Evolutionary conservation across 2,329 filamentous ascomycete genomes (phyloP).

Genomic region (Hirsutella rhossiliensis): DNA sequence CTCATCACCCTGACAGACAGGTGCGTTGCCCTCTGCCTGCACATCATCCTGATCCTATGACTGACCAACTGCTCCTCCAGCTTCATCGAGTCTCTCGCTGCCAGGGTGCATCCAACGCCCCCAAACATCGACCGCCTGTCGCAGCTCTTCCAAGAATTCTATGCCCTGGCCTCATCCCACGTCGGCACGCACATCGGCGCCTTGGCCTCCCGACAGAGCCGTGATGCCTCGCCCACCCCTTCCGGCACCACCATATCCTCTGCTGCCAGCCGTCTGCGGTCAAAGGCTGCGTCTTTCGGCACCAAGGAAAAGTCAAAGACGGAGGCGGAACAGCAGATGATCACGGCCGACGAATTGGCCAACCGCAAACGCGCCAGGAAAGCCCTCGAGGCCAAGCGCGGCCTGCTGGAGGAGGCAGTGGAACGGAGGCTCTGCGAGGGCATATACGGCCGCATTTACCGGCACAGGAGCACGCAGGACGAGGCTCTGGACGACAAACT

Average conservation of each 20-base stretch:
- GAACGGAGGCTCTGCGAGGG: slow-evolving; percentile 77
- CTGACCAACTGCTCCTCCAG: slow-evolving; percentile 27
- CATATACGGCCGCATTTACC: slow-evolving; percentile 80
- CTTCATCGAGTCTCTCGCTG: slow-evolving; percentile 81
- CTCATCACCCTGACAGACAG: slow-evolving; percentile 81
- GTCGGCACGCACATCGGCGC: slow-evolving; percentile 80
- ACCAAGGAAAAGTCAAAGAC: slow-evolving; percentile 37
- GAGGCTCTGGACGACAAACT: slow-evolving; percentile 92
- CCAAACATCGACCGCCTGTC: slow-evolving; percentile 74
- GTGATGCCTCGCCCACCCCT: slow-evolving; percentile 47
- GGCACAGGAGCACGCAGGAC: slow-evolving; percentile 83
- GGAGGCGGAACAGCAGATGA: slow-evolving; percentile 64
- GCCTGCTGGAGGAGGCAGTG: slow-evolving; percentile 77
- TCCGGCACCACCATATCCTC: slow-evolving; percentile 43
- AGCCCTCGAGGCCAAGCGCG: slow-evolving; percentile 64
- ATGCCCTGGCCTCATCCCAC: slow-evolving; percentile 65
- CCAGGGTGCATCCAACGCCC: slow-evolving; percentile 75
- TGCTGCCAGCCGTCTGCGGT: slow-evolving; percentile 42
- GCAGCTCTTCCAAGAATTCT: slow-evolving; percentile 90
- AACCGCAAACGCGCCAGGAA: slow-evolving; percentile 68
- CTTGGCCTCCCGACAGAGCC: slow-evolving; percentile 61
- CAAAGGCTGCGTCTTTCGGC: slow-evolving; percentile 41
- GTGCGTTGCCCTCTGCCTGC: slow-evolving; percentile 28
- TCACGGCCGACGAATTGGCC: slow-evolving; percentile 75
- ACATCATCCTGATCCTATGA: neutral